These are phyloP conservation scores for Penicillium antarcticum DNA, from an alignment of 495 filamentous ascomycete species.

Conservation along the genomic window DNA sequence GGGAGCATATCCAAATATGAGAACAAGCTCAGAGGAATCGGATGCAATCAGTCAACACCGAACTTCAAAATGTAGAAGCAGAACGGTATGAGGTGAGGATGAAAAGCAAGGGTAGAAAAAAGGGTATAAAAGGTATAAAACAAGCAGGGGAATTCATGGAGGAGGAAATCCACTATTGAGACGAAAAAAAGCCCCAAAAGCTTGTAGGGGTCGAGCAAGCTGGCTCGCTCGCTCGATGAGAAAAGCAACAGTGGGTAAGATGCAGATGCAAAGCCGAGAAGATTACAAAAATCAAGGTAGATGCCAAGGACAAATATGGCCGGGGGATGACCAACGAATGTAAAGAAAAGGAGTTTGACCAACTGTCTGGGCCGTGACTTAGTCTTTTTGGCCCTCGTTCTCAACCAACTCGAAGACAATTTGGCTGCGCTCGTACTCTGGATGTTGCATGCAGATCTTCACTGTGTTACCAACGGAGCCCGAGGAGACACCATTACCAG, in stretches of 20 bases:
- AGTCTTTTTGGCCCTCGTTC: slow-evolving; percentile 89
- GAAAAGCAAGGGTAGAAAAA: neutral
- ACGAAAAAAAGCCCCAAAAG: neutral
- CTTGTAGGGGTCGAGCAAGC: neutral
- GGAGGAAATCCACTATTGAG: neutral
- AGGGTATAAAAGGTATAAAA: slow-evolving; percentile 15
- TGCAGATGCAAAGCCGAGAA: neutral
- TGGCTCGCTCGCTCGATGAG: too few relatives aligned
- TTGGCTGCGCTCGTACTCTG: slow-evolving; percentile 74
- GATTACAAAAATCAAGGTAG: neutral
- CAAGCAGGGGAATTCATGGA: neutral
- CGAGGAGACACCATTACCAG: slow-evolving; percentile 27
- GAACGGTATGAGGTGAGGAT: neutral
- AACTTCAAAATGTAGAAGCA: neutral
- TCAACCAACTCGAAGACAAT: slow-evolving; percentile 88
- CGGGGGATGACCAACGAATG: neutral
- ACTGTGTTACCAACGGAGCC: slow-evolving; percentile 54
- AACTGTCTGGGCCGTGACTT: neutral
- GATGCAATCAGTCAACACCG: neutral
- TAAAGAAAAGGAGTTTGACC: neutral
- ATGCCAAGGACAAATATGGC: neutral
- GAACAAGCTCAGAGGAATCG: neutral
- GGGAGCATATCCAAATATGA: too few relatives aligned
- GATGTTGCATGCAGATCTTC: slow-evolving; percentile 95
- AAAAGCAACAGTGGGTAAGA: neutral